Evolutionary conservation across 495 filamentous ascomycete species (phyloP).

Genomic region (Penicillium antarcticum): DNA sequence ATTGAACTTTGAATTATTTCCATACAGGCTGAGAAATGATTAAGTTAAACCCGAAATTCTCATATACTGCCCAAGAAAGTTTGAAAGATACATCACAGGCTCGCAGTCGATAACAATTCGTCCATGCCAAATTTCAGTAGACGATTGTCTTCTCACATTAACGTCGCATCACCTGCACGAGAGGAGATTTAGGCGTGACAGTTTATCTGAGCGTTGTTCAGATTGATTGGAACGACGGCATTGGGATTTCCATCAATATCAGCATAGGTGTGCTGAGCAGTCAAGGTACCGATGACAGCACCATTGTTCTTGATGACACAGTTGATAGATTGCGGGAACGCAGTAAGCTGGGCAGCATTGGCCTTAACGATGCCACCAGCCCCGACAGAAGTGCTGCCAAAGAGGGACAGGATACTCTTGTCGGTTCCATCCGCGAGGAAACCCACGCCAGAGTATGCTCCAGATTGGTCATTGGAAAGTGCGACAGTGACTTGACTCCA

Average conservation of each 20-base stretch:
- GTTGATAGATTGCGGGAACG: slow-evolving; percentile 12
- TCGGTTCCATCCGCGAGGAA: slow-evolving; percentile 13
- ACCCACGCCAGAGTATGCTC: slow-evolving; percentile 13
- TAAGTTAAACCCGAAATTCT: no score
- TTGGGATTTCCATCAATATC: slow-evolving; percentile 24
- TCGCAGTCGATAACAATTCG: no score
- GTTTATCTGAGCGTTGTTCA: slow-evolving; percentile 10
- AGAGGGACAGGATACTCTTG: slow-evolving; percentile 15
- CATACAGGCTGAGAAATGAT: no score
- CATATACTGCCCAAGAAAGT: no score
- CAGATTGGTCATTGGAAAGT: slow-evolving; percentile 25
- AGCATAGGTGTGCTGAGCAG: slow-evolving; percentile 10
- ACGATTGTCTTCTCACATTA: no score
- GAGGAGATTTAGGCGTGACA: slow-evolving; percentile 28
- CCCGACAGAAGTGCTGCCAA: slow-evolving; percentile 16
- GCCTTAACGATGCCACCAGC: slow-evolving; percentile 15
- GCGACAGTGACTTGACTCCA: slow-evolving; percentile 11
- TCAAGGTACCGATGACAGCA: slow-evolving; percentile 11
- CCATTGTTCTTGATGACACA: slow-evolving; percentile 19
- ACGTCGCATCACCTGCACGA: no score
- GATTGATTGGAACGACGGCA: slow-evolving; percentile 12
- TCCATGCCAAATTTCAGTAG: no score
- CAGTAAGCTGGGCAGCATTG: slow-evolving; percentile 17
- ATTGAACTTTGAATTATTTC: no score
- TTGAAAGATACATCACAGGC: no score